phyloP scores from a whole-genome alignment of 192 early-diverging fungal genomes.

The Entomortierella chlamydospora region DNA sequence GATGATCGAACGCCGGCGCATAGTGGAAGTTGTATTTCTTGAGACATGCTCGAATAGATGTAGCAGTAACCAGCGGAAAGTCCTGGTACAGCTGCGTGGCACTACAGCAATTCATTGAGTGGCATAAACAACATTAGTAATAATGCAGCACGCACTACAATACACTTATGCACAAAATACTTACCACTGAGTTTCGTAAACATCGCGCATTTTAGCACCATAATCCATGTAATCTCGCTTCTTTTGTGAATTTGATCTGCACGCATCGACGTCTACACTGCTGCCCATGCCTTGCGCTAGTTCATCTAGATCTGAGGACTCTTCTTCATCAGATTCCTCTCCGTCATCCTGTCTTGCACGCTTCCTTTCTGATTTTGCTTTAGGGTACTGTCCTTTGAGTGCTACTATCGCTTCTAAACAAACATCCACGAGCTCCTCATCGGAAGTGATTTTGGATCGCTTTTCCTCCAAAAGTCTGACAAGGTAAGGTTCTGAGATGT shows the following conservation, averaged over 20 bases:
- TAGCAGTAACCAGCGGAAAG: constrained; percentile 25
- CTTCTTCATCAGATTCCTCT: constrained; percentile 15
- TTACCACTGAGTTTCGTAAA: constrained; percentile 28
- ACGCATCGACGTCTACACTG: neutral
- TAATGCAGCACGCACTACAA: too few relatives aligned
- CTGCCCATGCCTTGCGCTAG: too few relatives aligned
- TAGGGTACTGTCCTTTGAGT: constrained; percentile 26
- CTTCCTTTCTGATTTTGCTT: constrained; percentile 13
- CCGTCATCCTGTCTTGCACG: neutral
- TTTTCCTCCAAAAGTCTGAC: constrained; percentile 19
- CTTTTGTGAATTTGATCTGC: neutral
- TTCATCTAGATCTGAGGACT: neutral
- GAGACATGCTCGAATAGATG: constrained; percentile 18
- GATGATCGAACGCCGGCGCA: constrained; percentile 23
- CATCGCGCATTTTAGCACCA: neutral
- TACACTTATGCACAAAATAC: neutral
- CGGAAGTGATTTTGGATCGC: neutral
- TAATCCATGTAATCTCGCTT: constrained; percentile 36
- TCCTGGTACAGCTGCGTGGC: constrained; percentile 38
- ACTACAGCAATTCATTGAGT: constrained; percentile 11
- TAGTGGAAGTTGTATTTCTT: constrained; percentile 19
- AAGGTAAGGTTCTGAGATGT: constrained; percentile 29
- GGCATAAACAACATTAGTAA: too few relatives aligned
- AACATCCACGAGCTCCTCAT: constrained; percentile 25
- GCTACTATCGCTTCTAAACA: constrained; percentile 34